These are phyloP conservation scores for Pseudogymnoascus sp. DNA, from an alignment of 2,329 filamentous ascomycete species.

Conservation along the genomic window DNA sequence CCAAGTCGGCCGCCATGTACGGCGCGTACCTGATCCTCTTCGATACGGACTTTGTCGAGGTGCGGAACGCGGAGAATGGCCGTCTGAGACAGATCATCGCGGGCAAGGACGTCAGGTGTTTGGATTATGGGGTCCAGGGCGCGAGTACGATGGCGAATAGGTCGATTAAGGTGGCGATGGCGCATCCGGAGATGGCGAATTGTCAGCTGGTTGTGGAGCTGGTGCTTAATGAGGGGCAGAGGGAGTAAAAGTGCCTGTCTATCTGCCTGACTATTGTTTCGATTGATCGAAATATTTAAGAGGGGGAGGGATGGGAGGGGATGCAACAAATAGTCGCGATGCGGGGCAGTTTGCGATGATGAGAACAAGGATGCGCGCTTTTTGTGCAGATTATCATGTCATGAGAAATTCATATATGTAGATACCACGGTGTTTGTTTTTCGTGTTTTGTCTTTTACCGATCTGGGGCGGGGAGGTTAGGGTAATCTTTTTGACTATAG, in stretches of 20 bases:
- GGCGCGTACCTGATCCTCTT: conserved; percentile 89
- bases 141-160: conserved; percentile 49
- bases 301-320: not conserved
- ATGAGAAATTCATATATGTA: conserved; percentile 3
- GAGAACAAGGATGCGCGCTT: not conserved
- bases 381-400: conserved; percentile 4
- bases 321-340: conserved; percentile 2
- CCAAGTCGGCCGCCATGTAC: conserved; percentile 78
- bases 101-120: conserved; percentile 77
- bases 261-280: not conserved
- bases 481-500: conserved; percentile 6
- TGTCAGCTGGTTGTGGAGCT: conserved; percentile 88
- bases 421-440: conserved; percentile 1
- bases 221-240: conserved; percentile 80
- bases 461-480: not conserved
- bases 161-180: conserved; percentile 91
- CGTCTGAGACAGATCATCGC: conserved; percentile 89
- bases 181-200: conserved; percentile 78
- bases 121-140: conserved; percentile 71
- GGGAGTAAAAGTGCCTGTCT: conserved; percentile 20
- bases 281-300: not conserved
- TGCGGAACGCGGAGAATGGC: conserved; percentile 93
- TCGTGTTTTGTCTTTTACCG: not conserved
- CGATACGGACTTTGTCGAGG: conserved; percentile 93
- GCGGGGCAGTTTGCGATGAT: not conserved